Evolutionary conservation across 257 asterid genomes (phyloP).

Genomic region (Scutellaria barbata): DNA sequence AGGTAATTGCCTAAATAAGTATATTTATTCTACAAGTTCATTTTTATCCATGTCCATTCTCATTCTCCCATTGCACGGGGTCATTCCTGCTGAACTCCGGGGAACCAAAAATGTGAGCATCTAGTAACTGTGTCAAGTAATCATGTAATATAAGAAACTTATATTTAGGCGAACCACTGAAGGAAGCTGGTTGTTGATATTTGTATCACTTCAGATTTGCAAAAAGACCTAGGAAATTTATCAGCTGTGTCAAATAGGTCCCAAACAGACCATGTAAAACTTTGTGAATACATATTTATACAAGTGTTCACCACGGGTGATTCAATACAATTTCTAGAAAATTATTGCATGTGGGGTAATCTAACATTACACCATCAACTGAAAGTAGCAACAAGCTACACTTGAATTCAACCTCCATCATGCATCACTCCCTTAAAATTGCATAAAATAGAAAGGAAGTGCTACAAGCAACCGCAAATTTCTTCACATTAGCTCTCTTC

Average conservation of each 20-base stretch:
- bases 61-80: background rate
- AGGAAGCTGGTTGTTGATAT: too few relatives aligned
- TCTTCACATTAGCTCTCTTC: slow-evolving; percentile 2
- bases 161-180: too few relatives aligned
- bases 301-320: background rate
- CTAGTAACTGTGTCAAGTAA: background rate
- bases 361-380: background rate
- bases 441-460: background rate
- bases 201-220: too few relatives aligned
- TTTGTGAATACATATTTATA: background rate
- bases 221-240: too few relatives aligned
- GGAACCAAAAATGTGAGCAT: background rate
- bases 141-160: background rate
- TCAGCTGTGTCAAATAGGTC: background rate
- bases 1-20: background rate
- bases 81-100: background rate
- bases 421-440: background rate
- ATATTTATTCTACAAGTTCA: background rate
- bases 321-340: background rate
- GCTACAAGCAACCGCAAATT: background rate
- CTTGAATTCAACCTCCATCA: background rate
- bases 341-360: background rate
- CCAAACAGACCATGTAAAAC: background rate
- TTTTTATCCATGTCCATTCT: background rate
- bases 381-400: background rate